A percentile compares a stretch with the other conserved stretches of the same genome.
phyloP scores from a whole-genome alignment of 2,329 filamentous ascomycete species.

The Fusarium fracticaudum region DNA sequence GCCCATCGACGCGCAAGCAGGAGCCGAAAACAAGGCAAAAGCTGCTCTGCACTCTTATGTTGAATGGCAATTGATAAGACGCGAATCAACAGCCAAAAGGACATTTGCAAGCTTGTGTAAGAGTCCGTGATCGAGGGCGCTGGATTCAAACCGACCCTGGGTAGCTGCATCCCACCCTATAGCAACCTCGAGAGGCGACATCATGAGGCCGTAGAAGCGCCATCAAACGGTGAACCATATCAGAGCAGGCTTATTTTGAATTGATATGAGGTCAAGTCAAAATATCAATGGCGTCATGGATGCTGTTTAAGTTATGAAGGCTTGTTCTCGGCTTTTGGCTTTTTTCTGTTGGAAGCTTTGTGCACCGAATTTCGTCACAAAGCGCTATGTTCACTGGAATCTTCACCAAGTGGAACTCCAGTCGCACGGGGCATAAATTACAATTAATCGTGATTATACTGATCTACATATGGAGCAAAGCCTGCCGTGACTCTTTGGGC shows the following conservation, averaged over 20 bases:
- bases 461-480: not conserved
- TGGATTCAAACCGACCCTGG: not conserved
- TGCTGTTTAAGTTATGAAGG: not conserved
- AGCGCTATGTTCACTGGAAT: no score
- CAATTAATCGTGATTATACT: not conserved
- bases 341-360: not conserved
- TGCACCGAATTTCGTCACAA: not conserved
- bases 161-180: not conserved
- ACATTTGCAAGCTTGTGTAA: not conserved
- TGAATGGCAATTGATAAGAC: not conserved
- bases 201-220: not conserved
- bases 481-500: not conserved
- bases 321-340: not conserved
- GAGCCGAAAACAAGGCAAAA: not conserved
- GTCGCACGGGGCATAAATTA: not conserved
- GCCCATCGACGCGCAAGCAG: not conserved
- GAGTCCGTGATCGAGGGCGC: no score
- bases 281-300: not conserved
- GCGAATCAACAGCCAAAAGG: not conserved
- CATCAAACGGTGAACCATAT: not conserved
- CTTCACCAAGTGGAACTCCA: not conserved
- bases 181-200: not conserved
- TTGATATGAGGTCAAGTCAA: not conserved
- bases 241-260: no score
- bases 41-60: not conserved